Base-by-base conservation (phyloP, 257 asterid genomes). In the Phtheirospermum japonicum region DNA sequence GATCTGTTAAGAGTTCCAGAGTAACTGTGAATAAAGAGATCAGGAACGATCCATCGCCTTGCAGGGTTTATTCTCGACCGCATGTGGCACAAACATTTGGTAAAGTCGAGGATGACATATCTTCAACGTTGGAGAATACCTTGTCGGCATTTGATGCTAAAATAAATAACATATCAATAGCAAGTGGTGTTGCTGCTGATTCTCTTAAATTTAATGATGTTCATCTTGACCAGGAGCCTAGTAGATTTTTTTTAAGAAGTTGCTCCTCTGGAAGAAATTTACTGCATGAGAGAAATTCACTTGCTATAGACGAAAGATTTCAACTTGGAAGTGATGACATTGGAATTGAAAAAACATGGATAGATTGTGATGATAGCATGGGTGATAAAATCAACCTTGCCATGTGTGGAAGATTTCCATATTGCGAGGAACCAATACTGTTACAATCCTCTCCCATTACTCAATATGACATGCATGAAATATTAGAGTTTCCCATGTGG, bases 211-310 rank as follows among this genome's bases (percentile, higher is more conserved):
- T 61, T 39, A 57, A 40, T 59, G 83, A 62, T 71, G 63, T 72
- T 36, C 56, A 64, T 71, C 61, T 73, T 55, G 48, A 26, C 32
- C 56, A 71, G 72, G 81, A 73, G 30, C 59, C 54, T 4, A 57
- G 53, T 70, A 80, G 65, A 68, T 73, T 88, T 62, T 64, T 72
- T 73, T 72, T 83, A 34, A 68, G 74, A 72, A 69, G 77, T 77
- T 80, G 81, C 76, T 83, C 75, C 57, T 69, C 55, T 60, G 74
- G 45, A 58, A 77, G 72, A 74, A 60, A 67, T 76, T 71, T 75
- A 66, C 53, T 59, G 66, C 73, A 37, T 54, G 72, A 77, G 43
- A 78, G 42, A 68, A 67, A 73, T 39, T 60, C 82, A 65, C 68
- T 73, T 64, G 53, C 80, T 30, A 53, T 74, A 67, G 77, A 81